Evolutionary conservation across 2,329 filamentous ascomycete genomes (phyloP), one percentile per base, ranked within the genome.

Genomic region (Pseudogymnoascus pannorum): DNA sequence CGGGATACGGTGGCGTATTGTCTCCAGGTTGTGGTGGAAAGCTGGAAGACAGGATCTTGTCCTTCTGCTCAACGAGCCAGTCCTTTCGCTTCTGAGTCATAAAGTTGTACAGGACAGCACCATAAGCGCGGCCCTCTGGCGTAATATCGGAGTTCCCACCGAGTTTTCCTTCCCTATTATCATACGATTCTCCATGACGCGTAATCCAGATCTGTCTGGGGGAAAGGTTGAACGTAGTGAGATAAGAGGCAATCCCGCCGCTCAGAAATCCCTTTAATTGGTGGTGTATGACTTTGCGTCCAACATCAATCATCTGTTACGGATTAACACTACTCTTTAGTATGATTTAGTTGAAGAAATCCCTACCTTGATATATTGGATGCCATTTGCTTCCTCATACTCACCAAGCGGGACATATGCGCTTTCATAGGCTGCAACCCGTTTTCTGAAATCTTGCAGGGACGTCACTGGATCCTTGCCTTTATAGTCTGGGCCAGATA

Each of bases 201-300:
- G 94, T 97, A 71, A 99, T 95, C 94, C 94, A 99, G 64, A 99
- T 97, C 74, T 97, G 93, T 60, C 94, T 84, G 0, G 94, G 92
- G 0, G 93, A 91, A 14, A 99, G 82, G 69, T 99, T 97, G 80
- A 99, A 99, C 68, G 96, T 97, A 51, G 94, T 88, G 8, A 99
- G 81, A 70, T 97, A 99, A 66, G 92, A 96, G 61, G 94, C 92
- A 61, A 96, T 94, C 65, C 94, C 91, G 38, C 89, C 90, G 62
- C 92, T 92, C 57, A 99, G 80, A 74, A 99, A 99, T 5, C 94
- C 94, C 67, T 88, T 88, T 64, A 97, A 86, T 64, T 94, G 89
- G 72, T 96, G 89, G 54, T 93, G 89, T 44, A 97, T 86, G 64
- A 97, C 83, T 75, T 99, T 99, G 64, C 93, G 86, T 42, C 94